Base-by-base conservation (phyloP, 805 yeast genomes). In the Spathaspora sp. region DNA sequence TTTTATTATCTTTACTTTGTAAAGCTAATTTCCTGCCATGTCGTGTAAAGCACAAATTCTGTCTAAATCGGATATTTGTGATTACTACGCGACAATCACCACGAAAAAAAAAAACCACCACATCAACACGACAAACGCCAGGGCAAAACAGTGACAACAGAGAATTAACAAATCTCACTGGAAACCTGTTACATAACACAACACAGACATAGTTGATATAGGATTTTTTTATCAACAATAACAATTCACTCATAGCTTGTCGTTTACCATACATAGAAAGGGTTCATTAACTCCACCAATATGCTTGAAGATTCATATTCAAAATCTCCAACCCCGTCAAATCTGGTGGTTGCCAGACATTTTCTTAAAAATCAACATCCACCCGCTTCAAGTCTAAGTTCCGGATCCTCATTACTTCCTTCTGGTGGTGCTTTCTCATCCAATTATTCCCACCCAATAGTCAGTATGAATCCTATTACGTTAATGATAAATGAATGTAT, bases 401-500 rank as follows among this genome's bases (percentile, higher is more conserved):
- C 26, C 3, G 26, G 26, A 23, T 23, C 26, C 26, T 29, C 32
- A 3, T 29, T 29, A 9, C 14, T 29, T 29, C 32, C 32, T 10
- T 4, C 17, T n/a, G 14, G 9, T 14, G 14, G 9, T 14, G 14
- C 17, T 35, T 35, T n/a, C 17, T 10, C 40, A 9, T 14, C 40
- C 4, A n/a, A 7, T 3, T 35, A 11, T n/a, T 35, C 17, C 16
- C 40, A 35, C 14, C 17, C 40, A 12, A 8, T 12, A 2, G 48
- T 42, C 3, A 47, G 93, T 7, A 77, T 88, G 48, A 92, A 89
- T 66, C 88, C 96, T 12, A 79, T 86, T 51, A 87, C 96, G 1
- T 82, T 93, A 58, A 87, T 90, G 57, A 84, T 90, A 54, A 87
- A 88, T 63, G 98, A 94, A 72, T 90, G 97, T 66, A 87, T 89